A percentile compares a stretch with the other conserved stretches of the same genome.
Conservation (phyloP, 176 grass and related monocot genomes). For the Coix lacrymajobi region DNA sequence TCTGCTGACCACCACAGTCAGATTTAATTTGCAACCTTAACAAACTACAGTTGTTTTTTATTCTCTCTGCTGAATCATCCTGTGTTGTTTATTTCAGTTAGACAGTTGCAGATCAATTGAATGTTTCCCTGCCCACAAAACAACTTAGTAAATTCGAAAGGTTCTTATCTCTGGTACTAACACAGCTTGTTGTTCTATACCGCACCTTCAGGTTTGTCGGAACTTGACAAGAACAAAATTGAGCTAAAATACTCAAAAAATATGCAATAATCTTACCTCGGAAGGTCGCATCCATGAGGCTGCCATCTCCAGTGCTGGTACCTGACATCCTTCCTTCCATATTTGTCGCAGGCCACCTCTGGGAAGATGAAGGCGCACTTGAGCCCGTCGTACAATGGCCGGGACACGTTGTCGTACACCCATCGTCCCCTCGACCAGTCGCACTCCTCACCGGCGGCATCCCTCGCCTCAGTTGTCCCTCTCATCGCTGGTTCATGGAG, state of each 20-base stretch:
- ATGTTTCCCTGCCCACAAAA: too few relatives aligned
- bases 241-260: background rate
- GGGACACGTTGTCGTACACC: slow-evolving; percentile 59
- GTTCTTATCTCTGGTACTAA: too few relatives aligned
- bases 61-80: too few relatives aligned
- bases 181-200: background rate
- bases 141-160: too few relatives aligned
- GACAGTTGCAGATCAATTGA: too few relatives aligned
- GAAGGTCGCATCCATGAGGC: slow-evolving; percentile 74
- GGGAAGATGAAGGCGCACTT: slow-evolving; percentile 61
- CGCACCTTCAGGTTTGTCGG: background rate
- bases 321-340: slow-evolving; percentile 65
- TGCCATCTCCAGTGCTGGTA: slow-evolving; percentile 98
- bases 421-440: slow-evolving; percentile 50
- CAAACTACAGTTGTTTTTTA: too few relatives aligned
- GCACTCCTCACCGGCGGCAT: slow-evolving; percentile 25
- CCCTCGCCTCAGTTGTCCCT: background rate
- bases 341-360: slow-evolving; percentile 76
- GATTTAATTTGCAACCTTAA: too few relatives aligned
- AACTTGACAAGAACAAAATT: too few relatives aligned
- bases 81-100: too few relatives aligned
- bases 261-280: slow-evolving; percentile 37
- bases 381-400: slow-evolving; percentile 57
- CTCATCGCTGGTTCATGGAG: background rate
- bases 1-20: too few relatives aligned